These are phyloP conservation scores for Zymoseptoria brevis DNA, from an alignment of 2,329 filamentous ascomycete genomes.

Conservation along the genomic window DNA sequence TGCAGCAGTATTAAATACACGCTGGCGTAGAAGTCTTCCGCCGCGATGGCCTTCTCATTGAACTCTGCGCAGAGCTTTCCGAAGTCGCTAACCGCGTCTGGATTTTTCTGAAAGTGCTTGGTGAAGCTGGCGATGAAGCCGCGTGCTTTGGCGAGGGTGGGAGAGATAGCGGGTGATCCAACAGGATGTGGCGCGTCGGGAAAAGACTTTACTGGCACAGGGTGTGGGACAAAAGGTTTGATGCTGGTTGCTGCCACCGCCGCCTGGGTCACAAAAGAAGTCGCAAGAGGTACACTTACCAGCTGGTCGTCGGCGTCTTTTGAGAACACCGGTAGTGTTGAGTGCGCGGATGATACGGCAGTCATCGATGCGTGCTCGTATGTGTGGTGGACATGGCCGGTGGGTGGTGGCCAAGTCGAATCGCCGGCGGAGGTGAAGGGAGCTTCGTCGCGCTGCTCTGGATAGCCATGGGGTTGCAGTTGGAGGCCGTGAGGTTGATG, in stretches of 20 bases:
- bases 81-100: constrained; percentile 6
- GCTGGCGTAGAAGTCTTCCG: constrained; percentile 12
- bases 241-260: not conserved
- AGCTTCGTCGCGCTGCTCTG: too few species aligned
- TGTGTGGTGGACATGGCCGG: not conserved
- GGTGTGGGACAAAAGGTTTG: not conserved
- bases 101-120: constrained; percentile 2
- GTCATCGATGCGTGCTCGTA: not conserved
- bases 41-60: constrained; percentile 6
- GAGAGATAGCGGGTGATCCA: not conserved
- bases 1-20: constrained; percentile 12
- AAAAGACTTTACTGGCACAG: not conserved
- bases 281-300: not conserved
- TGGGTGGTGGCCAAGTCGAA: too few species aligned
- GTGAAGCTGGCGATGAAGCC: constrained; percentile 9
- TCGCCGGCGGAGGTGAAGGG: too few species aligned
- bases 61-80: constrained; percentile 7
- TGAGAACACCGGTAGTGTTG: not conserved
- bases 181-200: not conserved
- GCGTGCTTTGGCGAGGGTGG: not conserved
- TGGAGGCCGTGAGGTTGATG: too few species aligned
- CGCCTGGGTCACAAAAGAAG: not conserved
- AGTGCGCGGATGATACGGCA: not conserved
- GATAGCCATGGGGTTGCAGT: too few species aligned
- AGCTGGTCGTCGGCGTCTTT: not conserved